Percentiles rank a stretch among this genome's conserved stretches.
phyloP scores from a whole-genome alignment of 2,329 filamentous ascomycete genomes.

The Aplosporella prunicola region DNA sequence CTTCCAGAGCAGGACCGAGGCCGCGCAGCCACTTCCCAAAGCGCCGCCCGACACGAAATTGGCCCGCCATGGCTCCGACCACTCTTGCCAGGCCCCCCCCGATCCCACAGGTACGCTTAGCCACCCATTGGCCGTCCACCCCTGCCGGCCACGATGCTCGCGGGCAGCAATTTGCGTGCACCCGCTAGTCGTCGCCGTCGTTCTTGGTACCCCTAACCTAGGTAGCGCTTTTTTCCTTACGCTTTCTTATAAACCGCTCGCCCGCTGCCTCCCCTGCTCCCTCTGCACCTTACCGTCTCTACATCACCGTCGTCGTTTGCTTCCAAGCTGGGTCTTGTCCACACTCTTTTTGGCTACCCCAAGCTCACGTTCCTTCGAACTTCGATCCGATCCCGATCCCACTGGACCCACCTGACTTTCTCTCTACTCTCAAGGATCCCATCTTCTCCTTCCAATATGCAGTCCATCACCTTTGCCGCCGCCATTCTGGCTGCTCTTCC shows the following conservation, averaged over 20 bases:
- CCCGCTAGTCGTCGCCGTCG: slow-evolving; percentile 22
- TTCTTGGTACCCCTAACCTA: slow-evolving; percentile 15
- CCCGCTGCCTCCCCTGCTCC: slow-evolving; percentile 21
- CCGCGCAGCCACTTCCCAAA: slow-evolving; percentile 8
- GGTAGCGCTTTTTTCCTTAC: slow-evolving; percentile 4
- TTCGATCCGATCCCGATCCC: too few species aligned
- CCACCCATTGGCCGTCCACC: slow-evolving; percentile 11
- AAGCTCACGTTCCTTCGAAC: slow-evolving; percentile 26
- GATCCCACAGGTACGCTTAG: slow-evolving; percentile 12
- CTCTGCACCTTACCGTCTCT: slow-evolving; percentile 14
- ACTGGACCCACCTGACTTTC: background rate
- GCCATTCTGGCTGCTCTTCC: slow-evolving; percentile 23
- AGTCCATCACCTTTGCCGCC: slow-evolving; percentile 23
- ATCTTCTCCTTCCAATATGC: slow-evolving; percentile 18
- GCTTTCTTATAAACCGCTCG: slow-evolving; percentile 19
- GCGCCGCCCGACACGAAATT: background rate
- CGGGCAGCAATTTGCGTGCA: slow-evolving; percentile 3
- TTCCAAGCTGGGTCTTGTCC: slow-evolving; percentile 29
- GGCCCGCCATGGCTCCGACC: background rate
- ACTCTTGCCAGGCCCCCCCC: slow-evolving; percentile 5
- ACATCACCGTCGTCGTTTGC: slow-evolving; percentile 12
- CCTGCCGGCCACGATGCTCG: slow-evolving; percentile 13
- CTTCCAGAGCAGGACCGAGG: slow-evolving; percentile 2
- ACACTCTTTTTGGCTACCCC: slow-evolving; percentile 30
- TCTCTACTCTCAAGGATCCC: background rate